These are phyloP conservation scores for Pseudogymnoascus sp. DNA, from an alignment of 2,329 filamentous ascomycete genomes.

Conservation along the genomic window DNA sequence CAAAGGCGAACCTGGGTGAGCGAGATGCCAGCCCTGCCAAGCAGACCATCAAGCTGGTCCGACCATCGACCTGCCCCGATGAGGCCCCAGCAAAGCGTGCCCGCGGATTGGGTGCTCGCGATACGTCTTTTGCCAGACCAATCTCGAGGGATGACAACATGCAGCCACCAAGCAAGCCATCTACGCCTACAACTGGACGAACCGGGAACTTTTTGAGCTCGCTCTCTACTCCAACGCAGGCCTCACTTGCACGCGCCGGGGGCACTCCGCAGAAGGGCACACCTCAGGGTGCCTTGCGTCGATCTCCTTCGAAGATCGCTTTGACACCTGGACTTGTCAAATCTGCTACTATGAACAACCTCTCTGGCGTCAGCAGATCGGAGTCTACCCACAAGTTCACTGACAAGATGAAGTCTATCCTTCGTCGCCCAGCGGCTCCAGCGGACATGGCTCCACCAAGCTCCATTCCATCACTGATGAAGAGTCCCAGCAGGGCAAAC, in stretches of 20 bases:
- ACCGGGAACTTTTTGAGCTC: constrained; percentile 42
- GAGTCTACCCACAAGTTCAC: constrained; percentile 18
- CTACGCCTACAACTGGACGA: constrained; percentile 35
- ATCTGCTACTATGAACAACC: constrained; percentile 43
- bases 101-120: constrained; percentile 59
- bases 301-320: background rate
- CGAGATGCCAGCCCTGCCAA: constrained; percentile 39
- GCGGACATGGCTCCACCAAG: constrained; percentile 18
- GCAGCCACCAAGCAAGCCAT: constrained; percentile 42
- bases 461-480: constrained; percentile 19
- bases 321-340: constrained; percentile 41
- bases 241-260: constrained; percentile 56
- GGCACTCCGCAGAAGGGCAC: constrained; percentile 47
- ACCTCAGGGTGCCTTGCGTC: constrained; percentile 36
- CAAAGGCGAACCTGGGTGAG: constrained; percentile 60
- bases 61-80: constrained; percentile 19
- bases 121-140: constrained; percentile 58
- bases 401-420: constrained; percentile 50
- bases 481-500: constrained; percentile 41
- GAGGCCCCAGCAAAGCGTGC: constrained; percentile 57
- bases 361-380: constrained; percentile 27
- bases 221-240: constrained; percentile 70
- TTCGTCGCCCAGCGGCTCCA: constrained; percentile 32
- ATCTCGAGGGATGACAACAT: constrained; percentile 42
- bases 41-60: constrained; percentile 14